Evolutionary conservation across 441 rosid species (phyloP), one percentile per base, ranked within the genome.

Genomic region (Populus trichocarpa): DNA sequence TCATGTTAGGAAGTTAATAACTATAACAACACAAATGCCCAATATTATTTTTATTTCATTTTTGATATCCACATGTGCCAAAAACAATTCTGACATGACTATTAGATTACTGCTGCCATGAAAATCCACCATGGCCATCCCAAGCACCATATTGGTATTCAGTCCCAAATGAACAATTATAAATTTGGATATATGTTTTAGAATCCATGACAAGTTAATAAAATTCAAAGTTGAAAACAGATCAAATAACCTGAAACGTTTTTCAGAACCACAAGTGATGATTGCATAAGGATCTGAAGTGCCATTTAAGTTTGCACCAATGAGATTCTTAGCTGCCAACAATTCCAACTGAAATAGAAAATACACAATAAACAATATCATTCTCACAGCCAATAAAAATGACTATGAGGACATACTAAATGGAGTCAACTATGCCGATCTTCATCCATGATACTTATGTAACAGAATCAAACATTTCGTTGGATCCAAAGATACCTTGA

Each of bases 211-310:
- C 23, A 25, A 63, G 67, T 64, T 64, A 28, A 22, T 64, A 23
- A 59, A 22, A 65, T 22, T 26, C 18, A 61, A 69, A 16, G 23
- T 32, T n/a, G 14, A 57, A 35, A 77, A 70, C 72, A 76, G 38
- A 77, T 78, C 33, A 83, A 84, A 81, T 77, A 81, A 96, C 99
- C 99, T 96, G 93, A 96, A 96, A 77, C 94, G 85, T 84, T 93
- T 96, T 83, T 93, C 97, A 80, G 98, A 86, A 85, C 96, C 98
- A 88, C 98, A 94, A 82, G 94, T 91, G 70, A 96, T 90, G 89
- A 96, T 92, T 70, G 98, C 97, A 85, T 96, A 94, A 81, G 99
- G 99, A 88, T 96, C 99, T 77, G 99, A 96, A 20, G 97, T 94
- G 81, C 99, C 99, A 88, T 94, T 96, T 84, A 94, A 86, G 83